Conservation (phyloP, 805 yeast genomes). For the Saccharomyces cerevisiae region DNA sequence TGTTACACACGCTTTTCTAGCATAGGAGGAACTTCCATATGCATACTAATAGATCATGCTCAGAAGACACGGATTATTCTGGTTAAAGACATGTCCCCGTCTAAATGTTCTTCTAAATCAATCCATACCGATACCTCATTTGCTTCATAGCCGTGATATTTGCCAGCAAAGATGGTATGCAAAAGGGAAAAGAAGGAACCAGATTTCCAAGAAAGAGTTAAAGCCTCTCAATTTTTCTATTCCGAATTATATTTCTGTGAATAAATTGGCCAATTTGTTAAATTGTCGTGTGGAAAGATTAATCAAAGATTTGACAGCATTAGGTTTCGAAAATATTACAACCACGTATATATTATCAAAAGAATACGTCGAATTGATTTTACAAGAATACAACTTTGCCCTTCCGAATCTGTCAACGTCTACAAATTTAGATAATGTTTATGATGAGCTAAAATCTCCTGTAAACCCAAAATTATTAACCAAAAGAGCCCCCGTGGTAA, state of each 20-base stretch:
- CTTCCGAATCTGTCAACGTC: constrained; percentile 27
- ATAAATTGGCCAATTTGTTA: constrained; percentile 67
- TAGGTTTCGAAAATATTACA: constrained; percentile 66
- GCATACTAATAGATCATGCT: neutral
- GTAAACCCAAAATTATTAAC: constrained; percentile 41
- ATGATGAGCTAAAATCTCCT: constrained; percentile 52
- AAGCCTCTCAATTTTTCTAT: constrained; percentile 31
- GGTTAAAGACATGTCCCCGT: neutral
- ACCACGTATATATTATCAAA: constrained; percentile 75
- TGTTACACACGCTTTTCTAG: neutral
- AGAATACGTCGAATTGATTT: constrained; percentile 78
- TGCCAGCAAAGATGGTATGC: constrained; percentile 10
- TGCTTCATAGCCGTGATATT: neutral
- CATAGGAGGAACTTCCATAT: neutral
- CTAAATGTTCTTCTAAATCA: neutral
- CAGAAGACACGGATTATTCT: neutral
- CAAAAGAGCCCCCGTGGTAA: constrained; percentile 85
- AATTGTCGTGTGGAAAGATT: constrained; percentile 56
- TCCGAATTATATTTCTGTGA: constrained; percentile 72
- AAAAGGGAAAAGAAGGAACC: constrained; percentile 8
- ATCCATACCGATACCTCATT: neutral
- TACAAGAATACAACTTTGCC: constrained; percentile 80
- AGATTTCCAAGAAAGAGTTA: constrained; percentile 4
- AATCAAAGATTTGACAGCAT: constrained; percentile 44
- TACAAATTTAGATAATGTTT: constrained; percentile 40